A percentile compares a stretch with the other conserved stretches of the same genome.
Evolutionary conservation across 2,329 filamentous ascomycete species (phyloP).

Genomic region (Hysterium pulicare): DNA sequence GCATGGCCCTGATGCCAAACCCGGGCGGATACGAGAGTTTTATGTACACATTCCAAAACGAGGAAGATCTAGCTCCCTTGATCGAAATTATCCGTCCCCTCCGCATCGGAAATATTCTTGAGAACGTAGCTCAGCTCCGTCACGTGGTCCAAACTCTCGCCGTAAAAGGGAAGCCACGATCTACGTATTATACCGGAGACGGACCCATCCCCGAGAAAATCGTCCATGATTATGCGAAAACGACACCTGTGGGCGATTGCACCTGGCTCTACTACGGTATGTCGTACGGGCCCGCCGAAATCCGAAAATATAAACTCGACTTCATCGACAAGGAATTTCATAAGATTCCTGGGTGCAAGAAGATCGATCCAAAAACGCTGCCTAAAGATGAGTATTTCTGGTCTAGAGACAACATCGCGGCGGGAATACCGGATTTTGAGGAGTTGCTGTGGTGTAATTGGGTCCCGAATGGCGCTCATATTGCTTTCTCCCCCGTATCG

Average conservation of each 20-base stretch:
- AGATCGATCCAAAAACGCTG: constrained; percentile 14
- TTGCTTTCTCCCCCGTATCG: too few species aligned
- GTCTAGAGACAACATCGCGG: constrained; percentile 15
- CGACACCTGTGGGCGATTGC: constrained; percentile 14
- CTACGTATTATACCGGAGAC: constrained; percentile 12
- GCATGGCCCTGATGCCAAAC: constrained; percentile 36
- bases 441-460: constrained; percentile 37
- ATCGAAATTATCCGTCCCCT: constrained; percentile 51
- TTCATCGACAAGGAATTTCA: constrained; percentile 16
- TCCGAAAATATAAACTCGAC: constrained; percentile 15
- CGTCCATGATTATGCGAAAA: constrained; percentile 11
- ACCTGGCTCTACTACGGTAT: constrained; percentile 21
- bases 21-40: constrained; percentile 18
- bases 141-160: constrained; percentile 18
- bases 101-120: constrained; percentile 17
- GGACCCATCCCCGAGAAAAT: constrained; percentile 13
- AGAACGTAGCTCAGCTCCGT: constrained; percentile 20
- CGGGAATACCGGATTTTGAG: constrained; percentile 26
- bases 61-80: constrained; percentile 48
- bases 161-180: constrained; percentile 15
- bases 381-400: constrained; percentile 20
- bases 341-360: constrained; percentile 13
- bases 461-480: too few species aligned
- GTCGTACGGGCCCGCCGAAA: constrained; percentile 16
- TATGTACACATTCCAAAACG: constrained; percentile 44